Conservation (phyloP, 352 stramenopile species). For the Globisporangium camurandrum region DNA sequence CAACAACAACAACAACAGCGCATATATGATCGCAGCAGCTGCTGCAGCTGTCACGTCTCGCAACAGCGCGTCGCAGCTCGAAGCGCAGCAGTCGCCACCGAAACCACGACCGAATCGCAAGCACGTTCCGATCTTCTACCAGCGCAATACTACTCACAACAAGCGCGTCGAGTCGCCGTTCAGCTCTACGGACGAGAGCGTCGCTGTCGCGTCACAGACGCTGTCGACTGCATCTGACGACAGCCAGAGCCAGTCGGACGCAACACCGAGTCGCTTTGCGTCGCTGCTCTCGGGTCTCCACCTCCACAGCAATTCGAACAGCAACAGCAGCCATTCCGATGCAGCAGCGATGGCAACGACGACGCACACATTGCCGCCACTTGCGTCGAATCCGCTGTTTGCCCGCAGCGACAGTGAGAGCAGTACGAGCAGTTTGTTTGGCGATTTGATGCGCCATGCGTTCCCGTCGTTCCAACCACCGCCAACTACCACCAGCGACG, state of each 20-base stretch:
- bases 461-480: too few species aligned
- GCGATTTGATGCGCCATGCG: constrained; percentile 39
- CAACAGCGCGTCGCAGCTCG: not conserved
- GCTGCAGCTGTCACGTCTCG: not conserved
- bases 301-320: constrained; percentile 9
- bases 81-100: constrained; percentile 33
- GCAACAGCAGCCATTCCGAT: not conserved
- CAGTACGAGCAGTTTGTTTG: constrained; percentile 19
- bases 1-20: too few species aligned
- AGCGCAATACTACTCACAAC: constrained; percentile 18
- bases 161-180: constrained; percentile 6
- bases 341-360: too few species aligned
- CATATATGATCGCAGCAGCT: constrained; percentile 3
- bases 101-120: constrained; percentile 77
- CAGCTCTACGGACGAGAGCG: constrained; percentile 31
- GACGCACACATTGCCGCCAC: too few species aligned
- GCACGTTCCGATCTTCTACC: constrained; percentile 80
- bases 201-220: constrained; percentile 15
- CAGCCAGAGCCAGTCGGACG: constrained; percentile 1
- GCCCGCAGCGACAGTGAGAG: constrained; percentile 47
- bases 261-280: constrained; percentile 16
- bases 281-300: constrained; percentile 25
- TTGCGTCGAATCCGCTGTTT: constrained; percentile 47
- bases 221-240: constrained; percentile 25
- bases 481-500: too few species aligned